These are phyloP conservation scores for Kentomonas sorsogonicus DNA, from an alignment of 208 protist species.

Conservation along the genomic window DNA sequence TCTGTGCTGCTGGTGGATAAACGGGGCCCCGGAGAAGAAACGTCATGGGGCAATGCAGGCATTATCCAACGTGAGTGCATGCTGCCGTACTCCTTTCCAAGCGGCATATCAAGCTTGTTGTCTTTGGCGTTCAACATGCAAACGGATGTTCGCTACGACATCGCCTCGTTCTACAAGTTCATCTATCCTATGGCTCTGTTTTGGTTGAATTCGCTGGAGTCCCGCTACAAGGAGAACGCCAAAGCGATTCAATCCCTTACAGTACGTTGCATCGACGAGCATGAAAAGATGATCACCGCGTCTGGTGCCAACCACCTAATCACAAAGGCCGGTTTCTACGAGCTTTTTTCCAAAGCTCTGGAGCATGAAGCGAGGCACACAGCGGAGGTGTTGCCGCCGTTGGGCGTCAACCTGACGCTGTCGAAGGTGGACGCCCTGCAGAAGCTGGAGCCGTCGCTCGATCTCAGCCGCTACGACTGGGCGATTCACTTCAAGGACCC, in stretches of 20 bases:
- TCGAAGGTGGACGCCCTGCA: background rate
- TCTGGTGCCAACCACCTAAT: conserved; percentile 16
- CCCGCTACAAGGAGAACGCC: conserved; percentile 12
- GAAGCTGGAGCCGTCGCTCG: conserved; percentile 2
- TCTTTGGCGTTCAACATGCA: conserved; percentile 14
- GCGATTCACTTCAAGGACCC: conserved; percentile 17
- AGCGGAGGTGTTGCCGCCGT: too few relatives aligned
- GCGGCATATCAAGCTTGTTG: conserved; percentile 12
- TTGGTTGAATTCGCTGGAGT: conserved; percentile 10
- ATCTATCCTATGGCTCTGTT: conserved; percentile 16
- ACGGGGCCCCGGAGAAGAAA: conserved; percentile 15
- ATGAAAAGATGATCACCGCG: conserved; percentile 11
- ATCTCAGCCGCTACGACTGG: background rate
- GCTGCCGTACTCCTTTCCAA: conserved; percentile 12
- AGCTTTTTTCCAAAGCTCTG: conserved; percentile 19
- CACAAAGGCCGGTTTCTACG: conserved; percentile 13
- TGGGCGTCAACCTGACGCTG: background rate
- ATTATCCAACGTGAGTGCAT: conserved; percentile 18
- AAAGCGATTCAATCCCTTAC: conserved; percentile 14
- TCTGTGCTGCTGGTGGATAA: conserved; percentile 18
- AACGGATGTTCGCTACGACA: conserved; percentile 18
- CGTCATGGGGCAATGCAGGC: conserved; percentile 21
- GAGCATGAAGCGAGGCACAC: too few relatives aligned
- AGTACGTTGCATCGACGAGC: conserved; percentile 16
- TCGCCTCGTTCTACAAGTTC: conserved; percentile 9